Evolutionary conservation across 345 rosid species (phyloP).

Genomic region (Hirschfeldia incana): DNA sequence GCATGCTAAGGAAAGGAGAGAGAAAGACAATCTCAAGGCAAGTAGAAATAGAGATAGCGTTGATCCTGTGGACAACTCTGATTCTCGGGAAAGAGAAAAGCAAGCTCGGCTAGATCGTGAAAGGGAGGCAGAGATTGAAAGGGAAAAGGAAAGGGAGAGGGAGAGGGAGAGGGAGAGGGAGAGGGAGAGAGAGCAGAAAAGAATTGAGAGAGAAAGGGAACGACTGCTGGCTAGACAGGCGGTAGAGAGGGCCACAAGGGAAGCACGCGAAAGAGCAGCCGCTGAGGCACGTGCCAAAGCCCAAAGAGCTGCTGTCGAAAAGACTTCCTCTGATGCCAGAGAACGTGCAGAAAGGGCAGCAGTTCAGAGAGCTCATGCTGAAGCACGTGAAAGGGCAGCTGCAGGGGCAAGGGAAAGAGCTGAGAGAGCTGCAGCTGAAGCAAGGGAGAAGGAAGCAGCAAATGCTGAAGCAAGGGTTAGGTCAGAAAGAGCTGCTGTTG

Average conservation of each 20-base stretch:
- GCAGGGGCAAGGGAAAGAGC: conserved; percentile 83
- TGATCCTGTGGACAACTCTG: conserved; percentile 53
- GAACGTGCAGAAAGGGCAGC: conserved; percentile 91
- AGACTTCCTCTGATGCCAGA: conserved; percentile 77
- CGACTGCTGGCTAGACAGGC: conserved; percentile 76
- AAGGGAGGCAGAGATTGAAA: conserved; percentile 56
- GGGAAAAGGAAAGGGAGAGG: conserved; percentile 32
- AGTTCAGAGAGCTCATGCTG: conserved; percentile 91
- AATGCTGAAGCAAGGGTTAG: conserved; percentile 36
- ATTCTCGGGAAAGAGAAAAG: conserved; percentile 66
- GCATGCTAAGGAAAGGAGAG: conserved; percentile 82
- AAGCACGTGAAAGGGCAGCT: conserved; percentile 98
- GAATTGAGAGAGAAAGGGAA: conserved; percentile 74
- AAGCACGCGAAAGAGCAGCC: conserved; percentile 95
- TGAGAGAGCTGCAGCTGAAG: conserved; percentile 89
- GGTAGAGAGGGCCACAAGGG: conserved; percentile 97
- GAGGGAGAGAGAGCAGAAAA: conserved; percentile 56
- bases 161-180: conserved; percentile 62
- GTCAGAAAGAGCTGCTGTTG: conserved; percentile 86
- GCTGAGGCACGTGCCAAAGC: conserved; percentile 75
- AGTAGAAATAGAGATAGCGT: conserved; percentile 62
- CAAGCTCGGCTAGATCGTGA: conserved; percentile 58
- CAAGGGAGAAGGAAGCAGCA: conserved; percentile 47
- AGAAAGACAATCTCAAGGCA: conserved; percentile 70
- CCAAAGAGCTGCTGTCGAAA: conserved; percentile 87